Evolutionary conservation across 345 rosid genomes (phyloP), one percentile per base, ranked within the genome.

Genomic region (Populus ilicifolia): DNA sequence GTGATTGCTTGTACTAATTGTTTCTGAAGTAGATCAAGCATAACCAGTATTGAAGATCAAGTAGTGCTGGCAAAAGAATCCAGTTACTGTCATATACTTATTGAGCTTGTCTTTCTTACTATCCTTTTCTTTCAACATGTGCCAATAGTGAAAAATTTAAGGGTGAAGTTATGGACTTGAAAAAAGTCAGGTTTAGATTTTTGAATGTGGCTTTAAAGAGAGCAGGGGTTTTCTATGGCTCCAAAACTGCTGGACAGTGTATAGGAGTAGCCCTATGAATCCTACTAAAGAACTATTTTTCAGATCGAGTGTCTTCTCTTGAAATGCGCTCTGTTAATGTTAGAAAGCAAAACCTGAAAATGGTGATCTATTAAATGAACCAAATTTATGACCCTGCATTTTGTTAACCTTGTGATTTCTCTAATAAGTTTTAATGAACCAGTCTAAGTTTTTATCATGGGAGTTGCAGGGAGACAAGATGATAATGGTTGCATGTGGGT

Each of bases 401-500:
- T 21, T 21, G 33, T 8, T 79, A 14, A 33, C 70, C 64, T 18
- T 70, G 35, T 18, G 33, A 29, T 21, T 43, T 43, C 69, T 2
- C 25, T 6, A 13, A 11, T 66, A 81, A 76, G 8, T 43, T 71
- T 48, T 82, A 72, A 33, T 69, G 21, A 71, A 74, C 12, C 67
- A 8, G 38, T 79, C 36, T 29, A 67, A 78, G 64, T 52, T 69
- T 62, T 74, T 82, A 46, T 25, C 23, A 67, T 62, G 65, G 21
- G 72, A 76, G 73, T 80, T 88, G 79, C 79, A 93, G 94, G 93
- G 86, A 63, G 98, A 91, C 86, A 92, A 89, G 82, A 93, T 92
- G 98, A 79, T 82, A 25, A 81, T 88, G 89, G 96, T 96, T 83
- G 97, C 98, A 67, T 96, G 99, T 76, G 99, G 99, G 81, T 96